Evolutionary conservation across 805 yeast genomes (phyloP), one percentile per base, ranked within the genome.

Genomic region (Candida saitoana): DNA sequence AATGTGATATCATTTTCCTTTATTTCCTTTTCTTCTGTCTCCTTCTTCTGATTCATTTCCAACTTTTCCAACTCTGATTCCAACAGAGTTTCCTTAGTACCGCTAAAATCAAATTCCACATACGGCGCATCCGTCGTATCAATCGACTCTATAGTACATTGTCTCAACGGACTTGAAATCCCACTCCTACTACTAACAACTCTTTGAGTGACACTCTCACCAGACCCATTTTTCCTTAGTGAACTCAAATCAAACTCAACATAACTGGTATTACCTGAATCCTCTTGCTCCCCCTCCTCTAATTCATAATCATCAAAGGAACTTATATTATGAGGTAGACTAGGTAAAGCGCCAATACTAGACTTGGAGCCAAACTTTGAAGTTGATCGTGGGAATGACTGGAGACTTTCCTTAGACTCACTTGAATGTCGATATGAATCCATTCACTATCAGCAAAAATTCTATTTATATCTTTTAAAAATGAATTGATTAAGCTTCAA

Each of bases 21-120:
- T 31, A 15, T 16, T 39, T 20, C 6, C 25, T 29, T 16, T 18
- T 18, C 32, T 15, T 15, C 16, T 34, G 18, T 43, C 40, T 30
- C 41, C 32, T 18, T 36, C 19, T n/a, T 29, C 20, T 33, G 25
- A 15, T 19, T 11, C 7, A 20, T 30, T 27, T 22, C 27, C 27
- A 22, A 22, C 27, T 18, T 18, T 14, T 20, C 32, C 19, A 4
- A 5, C 7, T 25, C 40, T 16, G 12, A 19, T 16, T 35, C 17
- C 2, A 17, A 8, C n/a, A 29, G 11, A 7, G 19, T 5, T 12
- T 9, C 5, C 32, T 31, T 36, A 16, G 34, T 18, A 9, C 20
- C 40, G 20, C 59, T 55, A 35, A 62, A 49, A 46, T 63, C 61
- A 42, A 63, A 63, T 35, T 63, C 69, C 5, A 63, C 59, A 39